These are phyloP conservation scores for Quercus ilex DNA, from an alignment of 306 rosid genomes.

Conservation along the genomic window DNA sequence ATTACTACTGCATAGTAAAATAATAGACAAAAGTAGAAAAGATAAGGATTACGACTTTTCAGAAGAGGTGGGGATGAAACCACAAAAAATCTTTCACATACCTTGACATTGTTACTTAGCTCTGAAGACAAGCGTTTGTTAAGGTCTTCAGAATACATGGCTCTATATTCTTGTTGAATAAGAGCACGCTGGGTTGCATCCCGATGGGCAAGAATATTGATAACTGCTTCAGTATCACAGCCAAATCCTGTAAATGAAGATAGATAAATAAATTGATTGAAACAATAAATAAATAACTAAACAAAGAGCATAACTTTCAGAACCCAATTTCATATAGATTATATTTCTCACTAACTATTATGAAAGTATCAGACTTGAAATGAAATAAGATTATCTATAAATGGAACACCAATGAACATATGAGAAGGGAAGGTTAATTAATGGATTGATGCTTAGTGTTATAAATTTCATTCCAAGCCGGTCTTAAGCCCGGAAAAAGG, in stretches of 20 bases:
- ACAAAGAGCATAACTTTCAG: background rate
- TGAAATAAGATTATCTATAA: background rate
- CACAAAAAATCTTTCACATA: background rate
- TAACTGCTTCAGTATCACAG: slow-evolving; percentile 37
- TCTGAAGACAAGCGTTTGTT: slow-evolving; percentile 35
- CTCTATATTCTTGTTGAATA: slow-evolving; percentile 15
- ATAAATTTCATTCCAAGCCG: background rate
- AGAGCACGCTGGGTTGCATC: slow-evolving; percentile 36
- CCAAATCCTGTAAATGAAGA: slow-evolving; percentile 30
- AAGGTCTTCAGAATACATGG: slow-evolving; percentile 30
- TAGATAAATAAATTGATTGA: background rate
- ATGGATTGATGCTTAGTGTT: background rate
- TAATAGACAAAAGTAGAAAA: background rate
- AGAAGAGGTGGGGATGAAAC: background rate
- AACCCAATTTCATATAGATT: background rate
- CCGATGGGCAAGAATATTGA: slow-evolving; percentile 41
- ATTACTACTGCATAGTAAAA: background rate
- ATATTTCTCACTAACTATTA: background rate
- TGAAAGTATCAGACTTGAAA: background rate
- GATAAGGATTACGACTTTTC: background rate
- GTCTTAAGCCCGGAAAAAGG: no score
- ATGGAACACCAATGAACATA: background rate
- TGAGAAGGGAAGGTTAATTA: background rate
- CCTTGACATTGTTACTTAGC: slow-evolving; percentile 39
- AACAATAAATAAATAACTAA: background rate